These are phyloP conservation scores for Claviceps sp. DNA, from an alignment of 2,329 filamentous ascomycete species.

Conservation along the genomic window DNA sequence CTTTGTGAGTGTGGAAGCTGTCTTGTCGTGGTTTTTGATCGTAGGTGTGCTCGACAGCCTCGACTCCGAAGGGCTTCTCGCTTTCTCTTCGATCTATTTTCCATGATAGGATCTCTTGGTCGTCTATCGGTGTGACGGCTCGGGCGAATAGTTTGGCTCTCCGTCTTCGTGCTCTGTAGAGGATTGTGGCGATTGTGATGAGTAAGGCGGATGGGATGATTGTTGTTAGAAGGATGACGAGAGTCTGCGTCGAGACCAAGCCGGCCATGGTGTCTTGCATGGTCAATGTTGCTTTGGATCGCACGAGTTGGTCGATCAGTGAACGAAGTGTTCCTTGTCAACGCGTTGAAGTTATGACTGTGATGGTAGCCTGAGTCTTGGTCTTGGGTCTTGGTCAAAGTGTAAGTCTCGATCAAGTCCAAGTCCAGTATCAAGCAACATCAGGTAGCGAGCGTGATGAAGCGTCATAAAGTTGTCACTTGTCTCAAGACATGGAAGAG, in stretches of 20 bases:
- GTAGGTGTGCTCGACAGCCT: neutral
- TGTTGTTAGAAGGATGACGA: slow-evolving; percentile 37
- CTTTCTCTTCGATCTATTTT: slow-evolving; percentile 25
- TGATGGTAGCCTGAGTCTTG: too few species aligned
- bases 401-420: too few species aligned
- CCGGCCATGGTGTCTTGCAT: neutral
- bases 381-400: too few species aligned
- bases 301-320: too few species aligned
- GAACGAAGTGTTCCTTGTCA: too few species aligned
- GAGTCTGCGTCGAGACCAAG: neutral
- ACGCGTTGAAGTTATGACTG: too few species aligned
- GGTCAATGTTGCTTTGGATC: too few species aligned
- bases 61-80: slow-evolving; percentile 14
- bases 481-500: too few species aligned
- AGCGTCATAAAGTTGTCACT: too few species aligned
- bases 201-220: slow-evolving; percentile 32
- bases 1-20: slow-evolving; percentile 13
- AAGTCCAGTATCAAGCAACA: too few species aligned
- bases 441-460: too few species aligned
- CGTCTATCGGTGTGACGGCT: slow-evolving; percentile 47
- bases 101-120: slow-evolving; percentile 55
- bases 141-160: slow-evolving; percentile 33
- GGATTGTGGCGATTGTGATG: slow-evolving; percentile 17
- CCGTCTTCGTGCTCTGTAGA: slow-evolving; percentile 27
- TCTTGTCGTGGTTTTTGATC: slow-evolving; percentile 3